These are phyloP conservation scores for carrot (Daucus carota) DNA, from an alignment of 129 eudicot genomes.

Conservation along the genomic window DH1_v3.0 NC_030389.2:4763501-4764000, in stretches of 20 bases:
- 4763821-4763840: neutral
- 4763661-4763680: neutral
- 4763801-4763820: conserved; percentile 5
- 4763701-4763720: neutral
- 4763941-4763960: conserved; percentile 7
- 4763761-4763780: neutral
- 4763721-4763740: neutral
- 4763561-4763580: no score
- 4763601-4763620: no score
- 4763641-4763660: no score
- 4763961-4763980: conserved; percentile 10
- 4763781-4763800: neutral
- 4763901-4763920: neutral
- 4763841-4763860: neutral
- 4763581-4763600: no score
- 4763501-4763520: no score
- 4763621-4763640: no score
- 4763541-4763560: no score
- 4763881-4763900: neutral
- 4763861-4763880: neutral
- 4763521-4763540: no score
- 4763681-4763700: neutral
- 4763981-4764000: neutral
- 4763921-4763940: neutral
- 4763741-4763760: neutral